These are phyloP conservation scores for Scedosporium minutisporum DNA, from an alignment of 2,329 filamentous ascomycete genomes.

Conservation along the genomic window DNA sequence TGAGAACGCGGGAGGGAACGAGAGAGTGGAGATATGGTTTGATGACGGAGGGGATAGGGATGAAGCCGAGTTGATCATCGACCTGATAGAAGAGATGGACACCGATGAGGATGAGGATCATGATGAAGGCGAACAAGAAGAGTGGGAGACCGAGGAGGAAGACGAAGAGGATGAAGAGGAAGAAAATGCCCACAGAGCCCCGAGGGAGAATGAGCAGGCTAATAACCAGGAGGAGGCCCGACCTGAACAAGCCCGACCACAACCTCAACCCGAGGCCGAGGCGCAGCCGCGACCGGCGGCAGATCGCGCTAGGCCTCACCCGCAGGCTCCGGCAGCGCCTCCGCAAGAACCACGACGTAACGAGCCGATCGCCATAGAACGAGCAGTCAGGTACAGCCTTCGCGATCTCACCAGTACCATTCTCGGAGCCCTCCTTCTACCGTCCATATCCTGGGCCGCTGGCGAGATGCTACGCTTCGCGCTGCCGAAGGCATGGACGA, in stretches of 20 bases:
- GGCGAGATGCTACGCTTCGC: constrained; percentile 63
- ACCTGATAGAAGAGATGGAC: constrained; percentile 23
- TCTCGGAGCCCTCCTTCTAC: constrained; percentile 60
- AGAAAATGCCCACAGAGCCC: constrained; percentile 29
- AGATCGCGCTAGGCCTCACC: constrained; percentile 9
- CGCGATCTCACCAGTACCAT: constrained; percentile 38
- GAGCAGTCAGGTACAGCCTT: constrained; percentile 23
- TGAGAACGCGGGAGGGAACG: constrained; percentile 16
- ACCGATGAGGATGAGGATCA: constrained; percentile 11
- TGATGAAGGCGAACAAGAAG: too few species aligned
- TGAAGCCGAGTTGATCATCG: constrained; percentile 16
- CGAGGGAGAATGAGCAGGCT: constrained; percentile 24
- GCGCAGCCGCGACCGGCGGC: constrained; percentile 7
- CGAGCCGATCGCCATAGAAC: constrained; percentile 19
- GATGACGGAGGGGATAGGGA: constrained; percentile 10
- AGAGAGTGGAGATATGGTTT: constrained; percentile 11
- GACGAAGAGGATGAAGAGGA: constrained; percentile 13
- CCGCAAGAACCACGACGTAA: constrained; percentile 25
- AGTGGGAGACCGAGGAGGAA: not conserved
- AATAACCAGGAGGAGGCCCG: not conserved
- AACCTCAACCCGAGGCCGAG: constrained; percentile 10
- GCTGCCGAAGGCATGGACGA: constrained; percentile 61
- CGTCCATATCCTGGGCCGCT: constrained; percentile 67
- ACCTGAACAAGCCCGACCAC: constrained; percentile 6
- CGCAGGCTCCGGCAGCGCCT: constrained; percentile 9